phyloP scores from a whole-genome alignment of 2,329 filamentous ascomycete genomes.

The Sclerotiophoma versabilis region DNA sequence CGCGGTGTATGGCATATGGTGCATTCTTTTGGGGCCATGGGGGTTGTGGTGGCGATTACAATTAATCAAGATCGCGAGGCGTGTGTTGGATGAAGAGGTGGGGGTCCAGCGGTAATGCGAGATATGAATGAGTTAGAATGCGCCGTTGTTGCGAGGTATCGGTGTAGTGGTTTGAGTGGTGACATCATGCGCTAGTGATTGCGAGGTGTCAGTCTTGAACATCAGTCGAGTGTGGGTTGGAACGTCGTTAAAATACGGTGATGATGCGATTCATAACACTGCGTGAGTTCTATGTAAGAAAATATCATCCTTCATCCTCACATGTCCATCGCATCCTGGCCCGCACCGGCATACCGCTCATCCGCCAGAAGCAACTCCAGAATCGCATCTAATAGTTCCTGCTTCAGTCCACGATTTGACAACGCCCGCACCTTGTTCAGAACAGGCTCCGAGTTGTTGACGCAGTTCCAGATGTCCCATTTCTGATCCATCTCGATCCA shows the following conservation, averaged over 20 bases:
- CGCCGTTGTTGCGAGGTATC: too few species aligned
- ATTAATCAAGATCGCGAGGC: background rate
- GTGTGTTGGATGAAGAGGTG: background rate
- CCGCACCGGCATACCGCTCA: slow-evolving; percentile 35
- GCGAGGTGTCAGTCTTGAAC: too few species aligned
- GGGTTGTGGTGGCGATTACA: background rate
- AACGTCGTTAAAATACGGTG: too few species aligned
- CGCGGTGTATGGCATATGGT: slow-evolving; percentile 50
- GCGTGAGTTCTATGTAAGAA: background rate
- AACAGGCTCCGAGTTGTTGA: slow-evolving; percentile 38
- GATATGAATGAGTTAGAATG: too few species aligned
- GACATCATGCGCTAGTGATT: too few species aligned
- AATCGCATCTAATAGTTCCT: slow-evolving; percentile 42
- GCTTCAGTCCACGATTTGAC: slow-evolving; percentile 35
- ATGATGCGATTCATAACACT: background rate
- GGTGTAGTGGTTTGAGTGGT: background rate
- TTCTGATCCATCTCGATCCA: slow-evolving; percentile 43
- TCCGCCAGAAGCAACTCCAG: slow-evolving; percentile 47
- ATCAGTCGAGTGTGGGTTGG: too few species aligned
- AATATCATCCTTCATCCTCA: background rate
- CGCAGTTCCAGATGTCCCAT: slow-evolving; percentile 41
- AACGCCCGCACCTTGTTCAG: slow-evolving; percentile 40
- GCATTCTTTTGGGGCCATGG: slow-evolving; percentile 47
- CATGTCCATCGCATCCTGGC: background rate
- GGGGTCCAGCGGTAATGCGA: too few species aligned